phyloP scores from a whole-genome alignment of 768 basidiomycete genomes.

The Mrakia frigida region DNA sequence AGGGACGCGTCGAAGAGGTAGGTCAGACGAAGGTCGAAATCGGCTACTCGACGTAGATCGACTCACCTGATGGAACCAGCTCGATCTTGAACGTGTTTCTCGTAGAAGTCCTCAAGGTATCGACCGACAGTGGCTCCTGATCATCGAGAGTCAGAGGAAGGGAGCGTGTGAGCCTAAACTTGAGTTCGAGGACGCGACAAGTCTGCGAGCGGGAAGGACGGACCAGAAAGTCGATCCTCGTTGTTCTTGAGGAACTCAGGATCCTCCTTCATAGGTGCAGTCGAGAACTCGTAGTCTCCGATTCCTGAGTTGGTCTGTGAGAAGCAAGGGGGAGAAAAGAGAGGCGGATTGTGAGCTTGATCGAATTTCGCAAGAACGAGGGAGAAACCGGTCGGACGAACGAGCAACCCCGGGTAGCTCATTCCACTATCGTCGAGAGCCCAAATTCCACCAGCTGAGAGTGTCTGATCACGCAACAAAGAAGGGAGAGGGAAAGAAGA shows the following conservation, averaged over 20 bases:
- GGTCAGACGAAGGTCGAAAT: background rate
- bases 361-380: background rate
- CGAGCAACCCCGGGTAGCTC: background rate
- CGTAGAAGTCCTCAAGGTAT: background rate
- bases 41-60: background rate
- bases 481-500: background rate
- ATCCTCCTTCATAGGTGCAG: background rate
- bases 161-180: background rate
- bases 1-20: background rate
- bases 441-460: background rate
- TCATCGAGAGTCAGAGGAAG: background rate
- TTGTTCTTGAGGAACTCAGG: background rate
- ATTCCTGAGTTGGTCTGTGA: background rate
- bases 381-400: background rate
- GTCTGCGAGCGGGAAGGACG: background rate
- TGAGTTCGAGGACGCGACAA: too few species aligned
- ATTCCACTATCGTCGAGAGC: background rate
- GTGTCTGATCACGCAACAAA: background rate
- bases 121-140: background rate
- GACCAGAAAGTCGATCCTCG: background rate
- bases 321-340: background rate
- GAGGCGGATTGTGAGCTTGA: too few species aligned
- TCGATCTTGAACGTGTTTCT: background rate
- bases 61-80: background rate
- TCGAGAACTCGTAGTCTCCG: conserved; percentile 5